Evolutionary conservation across 495 filamentous ascomycete species (phyloP).

Genomic region (Podospora australis): DNA sequence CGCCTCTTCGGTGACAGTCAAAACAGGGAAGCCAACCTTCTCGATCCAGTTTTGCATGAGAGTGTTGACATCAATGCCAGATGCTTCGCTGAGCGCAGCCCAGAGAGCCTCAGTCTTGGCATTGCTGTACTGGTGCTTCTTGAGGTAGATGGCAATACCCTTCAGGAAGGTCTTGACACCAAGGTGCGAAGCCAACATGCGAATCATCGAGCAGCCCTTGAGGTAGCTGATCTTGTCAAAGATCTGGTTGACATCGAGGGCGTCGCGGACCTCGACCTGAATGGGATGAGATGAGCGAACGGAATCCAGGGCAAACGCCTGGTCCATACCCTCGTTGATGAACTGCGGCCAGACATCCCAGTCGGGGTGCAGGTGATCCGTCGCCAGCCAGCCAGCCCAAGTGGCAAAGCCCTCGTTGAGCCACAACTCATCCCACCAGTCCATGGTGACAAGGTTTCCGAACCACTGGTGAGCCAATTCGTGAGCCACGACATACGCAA

Average conservation of each 20-base stretch:
- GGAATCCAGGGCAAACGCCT: conserved; percentile 80
- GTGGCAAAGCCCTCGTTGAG: conserved; percentile 96
- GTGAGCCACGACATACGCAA: conserved; percentile 92
- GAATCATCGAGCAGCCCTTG: conserved; percentile 90
- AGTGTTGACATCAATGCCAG: conserved; percentile 74
- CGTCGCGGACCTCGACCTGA: conserved; percentile 84
- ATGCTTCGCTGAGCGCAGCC: conserved; percentile 82
- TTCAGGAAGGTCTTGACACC: conserved; percentile 78
- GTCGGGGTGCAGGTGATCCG: conserved; percentile 85
- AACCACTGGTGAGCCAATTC: conserved; percentile 99
- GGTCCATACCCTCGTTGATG: conserved; percentile 85
- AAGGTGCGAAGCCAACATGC: conserved; percentile 86
- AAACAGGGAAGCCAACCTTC: conserved; percentile 86
- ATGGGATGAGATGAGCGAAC: conserved; percentile 90
- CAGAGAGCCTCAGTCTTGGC: conserved; percentile 91
- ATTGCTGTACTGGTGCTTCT: conserved; percentile 84
- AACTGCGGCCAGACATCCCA: conserved; percentile 97
- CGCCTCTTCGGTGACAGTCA: conserved; percentile 77
- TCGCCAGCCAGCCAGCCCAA: conserved; percentile 93
- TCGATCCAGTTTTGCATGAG: conserved; percentile 94
- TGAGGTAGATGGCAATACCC: conserved; percentile 83
- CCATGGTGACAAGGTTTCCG: conserved; percentile 88
- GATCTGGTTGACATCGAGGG: conserved; percentile 90
- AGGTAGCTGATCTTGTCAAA: conserved; percentile 94
- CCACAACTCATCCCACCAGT: conserved; percentile 94